Conservation (phyloP, 1,284 basidiomycete genomes). For the Melampsora americana region DNA sequence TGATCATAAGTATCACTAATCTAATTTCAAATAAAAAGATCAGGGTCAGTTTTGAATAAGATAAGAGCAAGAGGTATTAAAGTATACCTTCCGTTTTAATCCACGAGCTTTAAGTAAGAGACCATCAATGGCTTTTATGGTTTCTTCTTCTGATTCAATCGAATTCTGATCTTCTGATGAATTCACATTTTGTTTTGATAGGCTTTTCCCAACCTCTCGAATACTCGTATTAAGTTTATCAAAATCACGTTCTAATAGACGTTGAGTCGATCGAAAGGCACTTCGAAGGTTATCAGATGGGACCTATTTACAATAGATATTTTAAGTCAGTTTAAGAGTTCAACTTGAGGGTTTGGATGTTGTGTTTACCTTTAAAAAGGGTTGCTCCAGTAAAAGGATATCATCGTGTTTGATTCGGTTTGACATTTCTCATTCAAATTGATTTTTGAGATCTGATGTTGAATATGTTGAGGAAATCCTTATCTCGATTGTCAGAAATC, state of each 20-base stretch:
- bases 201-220: conserved; percentile 60
- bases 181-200: conserved; percentile 54
- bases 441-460: background rate
- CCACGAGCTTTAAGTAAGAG: conserved; percentile 27
- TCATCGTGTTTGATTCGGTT: conserved; percentile 42
- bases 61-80: background rate
- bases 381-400: conserved; percentile 36
- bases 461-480: background rate
- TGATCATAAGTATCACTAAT: conserved; percentile 67
- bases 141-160: conserved; percentile 60
- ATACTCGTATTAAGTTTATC: conserved; percentile 61
- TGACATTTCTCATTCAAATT: conserved; percentile 18
- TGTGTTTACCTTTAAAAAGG: conserved; percentile 37
- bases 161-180: background rate
- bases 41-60: conserved; percentile 45
- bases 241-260: conserved; percentile 73
- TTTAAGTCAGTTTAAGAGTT: no score
- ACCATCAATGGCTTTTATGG: conserved; percentile 51
- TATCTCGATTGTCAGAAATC: no score
- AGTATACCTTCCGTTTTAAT: conserved; percentile 30
- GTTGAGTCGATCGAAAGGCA: conserved; percentile 73
- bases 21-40: conserved; percentile 55
- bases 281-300: conserved; percentile 82
- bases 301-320: no score
- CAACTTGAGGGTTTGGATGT: no score